These are phyloP conservation scores for Solanum rostratum DNA, from an alignment of 257 asterid species.

Conservation along the genomic window DNA sequence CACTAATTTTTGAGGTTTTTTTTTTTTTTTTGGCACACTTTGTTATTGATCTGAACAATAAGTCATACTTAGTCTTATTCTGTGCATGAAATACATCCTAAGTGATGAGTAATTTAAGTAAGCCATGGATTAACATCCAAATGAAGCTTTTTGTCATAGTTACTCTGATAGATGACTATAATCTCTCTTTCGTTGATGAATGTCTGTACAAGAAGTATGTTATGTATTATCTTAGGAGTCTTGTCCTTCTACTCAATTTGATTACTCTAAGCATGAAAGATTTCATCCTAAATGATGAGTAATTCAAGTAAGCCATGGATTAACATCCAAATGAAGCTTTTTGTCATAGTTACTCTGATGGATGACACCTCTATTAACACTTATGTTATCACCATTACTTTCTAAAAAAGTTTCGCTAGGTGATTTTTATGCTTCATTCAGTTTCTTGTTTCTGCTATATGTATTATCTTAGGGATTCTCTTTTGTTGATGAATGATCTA, in stretches of 20 bases:
- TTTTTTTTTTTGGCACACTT: neutral
- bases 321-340: neutral
- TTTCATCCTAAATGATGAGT: neutral
- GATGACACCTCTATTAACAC: neutral
- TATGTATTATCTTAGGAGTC: neutral
- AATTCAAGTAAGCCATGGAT: neutral
- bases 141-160: neutral
- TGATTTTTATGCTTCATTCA: too few species aligned
- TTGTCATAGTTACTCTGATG: neutral
- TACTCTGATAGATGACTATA: neutral
- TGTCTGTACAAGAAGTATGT: neutral
- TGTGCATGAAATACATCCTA: neutral
- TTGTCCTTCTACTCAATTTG: neutral
- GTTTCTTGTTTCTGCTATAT: too few species aligned
- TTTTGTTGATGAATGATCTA: neutral
- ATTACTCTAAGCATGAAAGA: neutral
- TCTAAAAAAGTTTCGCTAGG: too few species aligned
- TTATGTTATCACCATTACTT: too few species aligned
- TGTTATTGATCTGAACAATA: neutral
- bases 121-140: neutral
- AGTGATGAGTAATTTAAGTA: neutral
- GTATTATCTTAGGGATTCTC: neutral
- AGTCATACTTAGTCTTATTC: neutral
- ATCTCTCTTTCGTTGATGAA: neutral
- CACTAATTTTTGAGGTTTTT: neutral